Percentiles rank a stretch among this genome's conserved stretches.
These are phyloP conservation scores for Croton setiger DNA, from an alignment of 441 rosid genomes.

Conservation along the genomic window DNA sequence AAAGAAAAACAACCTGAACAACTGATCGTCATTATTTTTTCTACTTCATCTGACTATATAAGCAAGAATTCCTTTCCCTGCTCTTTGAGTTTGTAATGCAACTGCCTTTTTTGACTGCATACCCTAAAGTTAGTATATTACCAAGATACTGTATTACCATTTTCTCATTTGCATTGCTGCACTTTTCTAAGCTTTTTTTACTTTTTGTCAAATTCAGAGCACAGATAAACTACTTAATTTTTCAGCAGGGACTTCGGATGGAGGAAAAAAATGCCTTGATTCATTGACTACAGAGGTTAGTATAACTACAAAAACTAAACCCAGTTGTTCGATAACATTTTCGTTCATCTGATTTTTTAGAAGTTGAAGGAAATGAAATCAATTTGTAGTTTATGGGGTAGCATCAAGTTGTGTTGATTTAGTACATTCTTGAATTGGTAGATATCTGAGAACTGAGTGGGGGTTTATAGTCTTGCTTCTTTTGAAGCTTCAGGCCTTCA, in stretches of 20 bases:
- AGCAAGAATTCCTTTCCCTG: background rate
- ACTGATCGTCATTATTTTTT: background rate
- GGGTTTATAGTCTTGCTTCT: background rate
- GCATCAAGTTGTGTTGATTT: background rate
- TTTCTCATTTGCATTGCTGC: background rate
- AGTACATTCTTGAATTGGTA: background rate
- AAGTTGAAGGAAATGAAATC: background rate
- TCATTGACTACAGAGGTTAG: conserved; percentile 45
- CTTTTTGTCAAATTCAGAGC: conserved; percentile 37
- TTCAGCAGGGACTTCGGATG: conserved; percentile 25
- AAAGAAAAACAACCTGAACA: background rate
- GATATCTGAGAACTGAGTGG: background rate
- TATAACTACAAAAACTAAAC: conserved; percentile 1
- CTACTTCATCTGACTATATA: background rate
- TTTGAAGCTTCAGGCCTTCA: background rate
- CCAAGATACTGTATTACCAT: too few species aligned
- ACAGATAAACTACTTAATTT: conserved; percentile 44
- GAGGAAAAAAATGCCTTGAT: conserved; percentile 19
- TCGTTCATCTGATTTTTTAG: background rate
- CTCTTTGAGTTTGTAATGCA: background rate
- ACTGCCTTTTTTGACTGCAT: too few species aligned
- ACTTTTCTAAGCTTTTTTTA: conserved; percentile 4
- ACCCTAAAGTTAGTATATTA: too few species aligned
- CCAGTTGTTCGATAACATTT: background rate
- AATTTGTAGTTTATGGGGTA: background rate